Base-by-base conservation (phyloP, 371 early-diverging fungal genomes). In the Mucor piriformis region DNA sequence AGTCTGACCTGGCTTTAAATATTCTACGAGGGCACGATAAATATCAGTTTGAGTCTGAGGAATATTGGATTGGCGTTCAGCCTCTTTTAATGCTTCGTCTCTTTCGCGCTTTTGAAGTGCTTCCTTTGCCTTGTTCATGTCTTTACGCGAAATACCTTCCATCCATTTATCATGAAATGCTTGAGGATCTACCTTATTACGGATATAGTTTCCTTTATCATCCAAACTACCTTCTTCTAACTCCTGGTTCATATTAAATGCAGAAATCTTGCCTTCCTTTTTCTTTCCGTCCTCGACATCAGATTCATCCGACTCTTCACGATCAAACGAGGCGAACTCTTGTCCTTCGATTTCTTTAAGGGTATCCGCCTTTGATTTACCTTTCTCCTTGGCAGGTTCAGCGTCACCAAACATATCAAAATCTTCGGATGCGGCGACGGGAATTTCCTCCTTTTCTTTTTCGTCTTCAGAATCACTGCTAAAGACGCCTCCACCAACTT, bases 101-200 rank as follows among this genome's bases (percentile, higher is more conserved):
- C 71, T 67, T 11, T 81, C 77, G 44, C 83, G 83, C 24, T 84
- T 80, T 25, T 84, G 85, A 18, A 87, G 86, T 1, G 95, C 95
- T 18, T 72, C 79, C 42, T 79, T 81, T 3, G 95, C 95, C 24
- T 74, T 69, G 43, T 81, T 72, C 49, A 96, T 95, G n/a, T 95
- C 89, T 23, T 76, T 77, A 23, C 82, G 78, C 0, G 91, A 83
- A 11, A 95, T 73, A 7, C 89, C 93, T 18, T 89, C 83, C 66
- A 96, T 83, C 96, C 96, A 96, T 54, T 76, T 79, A 67, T 96
- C 96, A 54, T 96, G 95, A 65, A 90, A 84, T 5, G 83, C 86
- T 32, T 92, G 85, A 10, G 92, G 92, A 62, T 96, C 96, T 24
- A 81, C 79, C 55, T 89, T 87, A 65, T 86, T 84, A 34, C 85